Evolutionary conservation across 148 eudicot genomes (phyloP).

Genomic region (Vaccinium myrtillus): DNA sequence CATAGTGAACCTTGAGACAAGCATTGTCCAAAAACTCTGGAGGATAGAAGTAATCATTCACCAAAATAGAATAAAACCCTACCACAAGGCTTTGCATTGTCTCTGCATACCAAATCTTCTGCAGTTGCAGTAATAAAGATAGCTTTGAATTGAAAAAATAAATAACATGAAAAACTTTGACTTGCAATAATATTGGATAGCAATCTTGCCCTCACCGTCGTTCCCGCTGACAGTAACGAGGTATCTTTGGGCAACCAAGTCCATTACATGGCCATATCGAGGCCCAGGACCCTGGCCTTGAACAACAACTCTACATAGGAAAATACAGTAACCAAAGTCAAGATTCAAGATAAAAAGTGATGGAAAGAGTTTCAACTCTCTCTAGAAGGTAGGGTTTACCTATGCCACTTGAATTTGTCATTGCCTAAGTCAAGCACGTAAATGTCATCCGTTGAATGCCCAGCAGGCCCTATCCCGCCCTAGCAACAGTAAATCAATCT

Average conservation of each 20-base stretch:
- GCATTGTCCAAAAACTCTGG: not conserved
- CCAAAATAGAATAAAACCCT: not conserved
- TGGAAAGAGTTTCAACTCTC: not conserved
- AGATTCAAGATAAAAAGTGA: not conserved
- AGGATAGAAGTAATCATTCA: not conserved
- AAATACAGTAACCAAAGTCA: conserved; percentile 23
- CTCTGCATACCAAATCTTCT: not conserved
- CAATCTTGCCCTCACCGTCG: conserved; percentile 61
- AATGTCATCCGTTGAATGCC: conserved; percentile 94
- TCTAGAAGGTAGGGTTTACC: conserved; percentile 41
- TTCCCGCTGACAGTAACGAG: conserved; percentile 91
- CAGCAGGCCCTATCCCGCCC: conserved; percentile 99
- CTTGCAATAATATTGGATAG: not conserved
- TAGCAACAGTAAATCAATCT: conserved; percentile 20
- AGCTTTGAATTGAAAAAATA: not conserved
- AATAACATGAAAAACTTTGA: not conserved
- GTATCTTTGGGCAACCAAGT: conserved; percentile 87
- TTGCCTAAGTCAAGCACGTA: conserved; percentile 86
- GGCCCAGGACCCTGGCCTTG: conserved; percentile 98
- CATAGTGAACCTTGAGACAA: not conserved
- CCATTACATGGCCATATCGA: conserved; percentile 96
- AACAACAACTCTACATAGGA: conserved; percentile 71
- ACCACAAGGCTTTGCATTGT: not conserved
- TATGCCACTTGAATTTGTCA: conserved; percentile 96
- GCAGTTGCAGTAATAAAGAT: not conserved